Base-by-base conservation (phyloP, 1,284 basidiomycete species). In the Cerrena zonata region DNA sequence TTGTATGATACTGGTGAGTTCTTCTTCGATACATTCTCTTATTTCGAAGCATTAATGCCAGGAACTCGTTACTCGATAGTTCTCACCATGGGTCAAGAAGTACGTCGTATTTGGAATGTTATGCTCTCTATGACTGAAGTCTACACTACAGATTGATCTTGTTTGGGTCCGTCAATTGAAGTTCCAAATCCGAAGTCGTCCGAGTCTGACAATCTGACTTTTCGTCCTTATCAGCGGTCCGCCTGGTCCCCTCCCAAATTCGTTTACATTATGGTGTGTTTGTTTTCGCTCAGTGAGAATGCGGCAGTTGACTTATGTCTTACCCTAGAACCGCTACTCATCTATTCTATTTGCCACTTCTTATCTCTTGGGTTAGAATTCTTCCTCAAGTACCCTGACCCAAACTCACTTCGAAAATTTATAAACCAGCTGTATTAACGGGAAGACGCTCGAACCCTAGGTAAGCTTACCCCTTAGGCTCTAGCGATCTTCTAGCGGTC, bases 1-100 rank as follows among this genome's bases (percentile, higher is more conserved):
- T 21, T 58, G 21, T 50, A 56, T 27, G 57, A 58, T 34, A 51
- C 43, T 36, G 25, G 57, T 58, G 41, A 43, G 57, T 56, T 15
- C n/a, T n/a, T 24, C 26, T 43, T 15, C 47, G 15, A 7, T 48
- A 37, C 5, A 22, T 15, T 18, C 26, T n/a, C n/a, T n/a, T n/a
- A n/a, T n/a, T n/a, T n/a, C n/a, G n/a, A n/a, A n/a, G n/a, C n/a
- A n/a, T n/a, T n/a, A n/a, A n/a, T n/a, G n/a, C n/a, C n/a, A n/a
- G n/a, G n/a, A n/a, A n/a, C n/a, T n/a, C n/a, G n/a, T n/a, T n/a
- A n/a, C n/a, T n/a, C n/a, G n/a, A 43, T 42, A 23, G 38, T 11
- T 43, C 22, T 41, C 12, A 26, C 38, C 25, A 13, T 21, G 24
- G 7, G 21, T 7, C 34, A 24, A 23, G 26, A 58, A 55, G 55